These are phyloP conservation scores for Arabis hirsuta DNA, from an alignment of 345 rosid species.

Conservation along the genomic window DNA sequence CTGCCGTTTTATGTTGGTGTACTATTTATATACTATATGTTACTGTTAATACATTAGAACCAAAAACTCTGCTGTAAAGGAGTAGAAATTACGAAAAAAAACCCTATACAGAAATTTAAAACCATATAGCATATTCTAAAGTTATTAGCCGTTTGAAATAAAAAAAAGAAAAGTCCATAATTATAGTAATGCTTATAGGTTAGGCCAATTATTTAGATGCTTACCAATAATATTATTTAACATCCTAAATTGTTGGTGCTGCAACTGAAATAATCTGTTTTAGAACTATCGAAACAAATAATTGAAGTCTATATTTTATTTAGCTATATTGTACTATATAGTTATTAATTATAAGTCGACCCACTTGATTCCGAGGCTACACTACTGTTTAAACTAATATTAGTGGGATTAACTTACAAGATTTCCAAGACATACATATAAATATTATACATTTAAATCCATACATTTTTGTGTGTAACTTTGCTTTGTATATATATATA, in stretches of 20 bases:
- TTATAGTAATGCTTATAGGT: too few species aligned
- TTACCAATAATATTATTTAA: background rate
- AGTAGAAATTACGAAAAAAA: too few species aligned
- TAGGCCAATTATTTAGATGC: constrained; percentile 24
- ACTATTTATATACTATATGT: too few species aligned
- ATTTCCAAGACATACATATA: constrained; percentile 16
- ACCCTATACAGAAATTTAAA: too few species aligned
- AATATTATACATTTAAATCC: constrained; percentile 1
- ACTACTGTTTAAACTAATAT: constrained; percentile 12
- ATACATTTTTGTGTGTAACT: constrained; percentile 12
- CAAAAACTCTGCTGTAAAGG: too few species aligned
- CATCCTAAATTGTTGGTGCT: constrained; percentile 17
- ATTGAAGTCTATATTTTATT: constrained; percentile 15
- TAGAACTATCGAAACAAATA: constrained; percentile 19
- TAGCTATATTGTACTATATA: constrained; percentile 22
- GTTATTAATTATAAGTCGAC: constrained; percentile 23
- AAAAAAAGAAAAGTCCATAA: too few species aligned
- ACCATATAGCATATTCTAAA: too few species aligned
- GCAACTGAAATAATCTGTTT: constrained; percentile 30
- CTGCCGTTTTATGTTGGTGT: too few species aligned
- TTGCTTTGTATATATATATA: background rate
- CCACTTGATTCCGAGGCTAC: constrained; percentile 38
- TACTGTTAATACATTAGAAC: too few species aligned
- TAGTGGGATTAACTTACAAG: constrained; percentile 32
- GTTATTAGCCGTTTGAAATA: too few species aligned